Base-by-base conservation (phyloP, 1,284 basidiomycete genomes). In the Salmacisia buchloeana region DNA sequence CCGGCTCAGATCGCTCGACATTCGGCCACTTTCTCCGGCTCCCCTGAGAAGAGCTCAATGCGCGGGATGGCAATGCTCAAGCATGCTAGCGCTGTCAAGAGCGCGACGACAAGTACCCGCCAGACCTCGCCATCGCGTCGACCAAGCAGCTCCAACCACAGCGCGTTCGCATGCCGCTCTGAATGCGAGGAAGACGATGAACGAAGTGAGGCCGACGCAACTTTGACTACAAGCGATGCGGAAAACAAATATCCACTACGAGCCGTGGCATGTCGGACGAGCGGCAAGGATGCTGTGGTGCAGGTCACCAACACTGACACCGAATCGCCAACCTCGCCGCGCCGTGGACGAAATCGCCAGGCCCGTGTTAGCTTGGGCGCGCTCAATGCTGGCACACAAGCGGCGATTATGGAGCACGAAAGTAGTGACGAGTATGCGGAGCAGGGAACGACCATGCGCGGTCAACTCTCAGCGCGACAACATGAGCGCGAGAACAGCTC, bases 41-140 rank as follows among this genome's bases (percentile, higher is more conserved):
- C 49, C 29, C 49, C 49, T 6, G 49, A 54, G 29, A 54, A 54
- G 29, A 54, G 49, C 49, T 54, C 49, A 15, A 54, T 54, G 49
- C 27, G 49, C 9, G 49, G 49, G 12, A 54, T 54, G 49, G 49
- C 49, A 1, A 4, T 54, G 49, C 27, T 54, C 1, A 54, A 54
- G 49, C 10, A 31, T 54, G 49, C 49, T 31, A 43, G 23, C 23
- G 41, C 41, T 31, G 21, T 15, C 39, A 43, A 5, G 23, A 15
- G 15, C 18, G 39, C 39, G 39, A 43, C 18, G 23, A n/a, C 18
- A 43, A 21, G 39, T n/a, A 21, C 23, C 39, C 39, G 23, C 23
- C 39, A 43, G 39, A 21, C 15, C 39, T 15, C 18, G 39, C 23
- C 39, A 43, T 18, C 6, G 41, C 15, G 41, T n/a, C n/a, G n/a